phyloP scores from a whole-genome alignment of 805 yeast species.

The Cyberlindnera xishuangbannaensis region DNA sequence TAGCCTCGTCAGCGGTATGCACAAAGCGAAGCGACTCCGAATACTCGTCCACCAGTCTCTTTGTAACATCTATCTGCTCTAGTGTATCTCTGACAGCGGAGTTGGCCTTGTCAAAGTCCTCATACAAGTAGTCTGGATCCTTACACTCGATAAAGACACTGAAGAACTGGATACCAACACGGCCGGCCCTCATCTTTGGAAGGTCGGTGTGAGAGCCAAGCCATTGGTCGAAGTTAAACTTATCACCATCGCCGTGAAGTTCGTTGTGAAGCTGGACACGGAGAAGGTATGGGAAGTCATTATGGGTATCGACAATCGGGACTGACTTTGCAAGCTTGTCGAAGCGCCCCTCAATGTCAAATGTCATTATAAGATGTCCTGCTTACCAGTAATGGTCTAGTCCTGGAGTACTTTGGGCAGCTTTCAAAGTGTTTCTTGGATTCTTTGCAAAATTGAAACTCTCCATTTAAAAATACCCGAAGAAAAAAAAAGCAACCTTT shows the following conservation, averaged over 20 bases:
- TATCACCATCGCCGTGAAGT: constrained; percentile 26
- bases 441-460: too few species aligned
- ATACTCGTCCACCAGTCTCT: constrained; percentile 38
- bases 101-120: constrained; percentile 39
- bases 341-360: constrained; percentile 15
- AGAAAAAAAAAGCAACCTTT: too few species aligned
- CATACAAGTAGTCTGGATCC: constrained; percentile 33
- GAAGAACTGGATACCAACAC: constrained; percentile 46
- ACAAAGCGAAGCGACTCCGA: constrained; percentile 37
- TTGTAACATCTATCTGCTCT: constrained; percentile 48
- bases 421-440: too few species aligned
- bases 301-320: constrained; percentile 44
- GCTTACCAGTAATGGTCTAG: too few species aligned
- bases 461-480: too few species aligned
- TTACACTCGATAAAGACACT: constrained; percentile 39
- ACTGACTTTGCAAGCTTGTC: constrained; percentile 12
- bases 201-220: constrained; percentile 41
- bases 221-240: constrained; percentile 36
- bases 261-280: constrained; percentile 41
- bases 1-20: constrained; percentile 35
- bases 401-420: too few species aligned
- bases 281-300: constrained; percentile 46
- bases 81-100: constrained; percentile 45
- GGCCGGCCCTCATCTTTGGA: constrained; percentile 35
- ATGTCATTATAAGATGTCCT: too few species aligned